phyloP scores from a whole-genome alignment of 139 green algal species.

The Desmodesmus armatus region DNA sequence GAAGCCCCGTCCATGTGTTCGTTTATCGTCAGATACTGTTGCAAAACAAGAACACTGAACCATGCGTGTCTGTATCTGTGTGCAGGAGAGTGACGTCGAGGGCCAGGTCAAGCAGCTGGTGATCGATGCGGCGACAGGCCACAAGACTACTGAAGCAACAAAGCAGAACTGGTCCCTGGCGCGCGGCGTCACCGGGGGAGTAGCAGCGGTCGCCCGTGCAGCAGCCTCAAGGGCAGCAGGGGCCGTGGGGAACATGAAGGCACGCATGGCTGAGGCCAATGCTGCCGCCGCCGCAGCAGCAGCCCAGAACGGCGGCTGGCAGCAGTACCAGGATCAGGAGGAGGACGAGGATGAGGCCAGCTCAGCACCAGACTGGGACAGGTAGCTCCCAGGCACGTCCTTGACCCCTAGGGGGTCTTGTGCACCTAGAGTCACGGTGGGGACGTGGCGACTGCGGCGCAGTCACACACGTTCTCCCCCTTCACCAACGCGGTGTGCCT shows the following conservation, averaged over 20 bases:
- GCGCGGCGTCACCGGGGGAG: background rate
- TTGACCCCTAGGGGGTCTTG: no score
- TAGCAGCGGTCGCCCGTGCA: constrained; percentile 14
- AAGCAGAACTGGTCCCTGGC: background rate
- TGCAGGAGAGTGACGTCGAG: constrained; percentile 35
- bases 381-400: no score
- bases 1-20: no score
- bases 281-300: background rate
- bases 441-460: no score
- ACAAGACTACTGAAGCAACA: background rate
- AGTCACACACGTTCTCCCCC: no score
- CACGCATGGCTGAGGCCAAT: background rate
- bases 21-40: no score
- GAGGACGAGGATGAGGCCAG: background rate
- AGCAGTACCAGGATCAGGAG: background rate
- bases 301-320: no score
- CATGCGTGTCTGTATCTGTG: background rate
- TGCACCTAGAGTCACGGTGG: no score
- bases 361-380: constrained; percentile 1
- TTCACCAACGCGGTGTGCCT: no score
- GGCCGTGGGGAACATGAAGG: background rate
- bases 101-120: constrained; percentile 15
- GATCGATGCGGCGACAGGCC: background rate
- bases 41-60: background rate
- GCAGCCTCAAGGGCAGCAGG: background rate